phyloP scores from a whole-genome alignment of 2,329 filamentous ascomycete species.

The Xenoacremonium recifei region DNA sequence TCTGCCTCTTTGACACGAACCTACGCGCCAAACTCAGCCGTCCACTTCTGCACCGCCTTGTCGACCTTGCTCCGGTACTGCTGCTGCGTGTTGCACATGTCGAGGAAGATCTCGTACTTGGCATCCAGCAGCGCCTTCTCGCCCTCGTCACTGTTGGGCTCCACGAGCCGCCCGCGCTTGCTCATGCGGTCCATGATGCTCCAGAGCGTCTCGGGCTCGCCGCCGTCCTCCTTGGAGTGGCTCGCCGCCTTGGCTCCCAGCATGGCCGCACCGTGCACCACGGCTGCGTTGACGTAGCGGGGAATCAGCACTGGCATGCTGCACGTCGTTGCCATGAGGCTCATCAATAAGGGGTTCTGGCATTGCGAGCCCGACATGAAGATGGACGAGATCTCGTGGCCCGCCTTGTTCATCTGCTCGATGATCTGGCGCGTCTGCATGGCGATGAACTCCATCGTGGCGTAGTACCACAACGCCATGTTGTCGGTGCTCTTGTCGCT shows the following conservation, averaged over 20 bases:
- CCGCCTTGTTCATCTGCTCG: constrained; percentile 86
- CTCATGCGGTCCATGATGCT: constrained; percentile 97
- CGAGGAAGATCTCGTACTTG: constrained; percentile 95
- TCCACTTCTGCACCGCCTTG: constrained; percentile 46
- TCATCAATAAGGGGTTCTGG: constrained; percentile 91
- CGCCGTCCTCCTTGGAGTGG: constrained; percentile 61
- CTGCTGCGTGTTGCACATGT: constrained; percentile 86
- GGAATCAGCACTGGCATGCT: constrained; percentile 92
- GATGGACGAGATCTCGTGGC: constrained; percentile 85
- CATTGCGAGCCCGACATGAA: constrained; percentile 99
- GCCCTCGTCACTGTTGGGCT: constrained; percentile 66
- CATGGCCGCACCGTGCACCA: constrained; percentile 98
- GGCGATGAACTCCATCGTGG: constrained; percentile 96
- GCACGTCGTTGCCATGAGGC: constrained; percentile 85
- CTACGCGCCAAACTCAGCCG: constrained; percentile 26
- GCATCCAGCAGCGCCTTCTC: constrained; percentile 79
- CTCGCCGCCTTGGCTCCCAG: constrained; percentile 95
- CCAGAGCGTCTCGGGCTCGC: constrained; percentile 86
- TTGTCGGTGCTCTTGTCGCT: constrained; percentile 85
- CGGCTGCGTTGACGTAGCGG: constrained; percentile 89
- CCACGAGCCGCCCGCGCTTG: constrained; percentile 83
- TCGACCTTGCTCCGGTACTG: constrained; percentile 79
- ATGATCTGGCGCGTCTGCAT: constrained; percentile 96
- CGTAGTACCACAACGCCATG: constrained; percentile 90
- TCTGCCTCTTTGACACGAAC: constrained; percentile 1